These are phyloP conservation scores for Dendrocalamus latiflorus DNA, from an alignment of 202 grass and related monocot genomes.

Conservation along the genomic window DNA sequence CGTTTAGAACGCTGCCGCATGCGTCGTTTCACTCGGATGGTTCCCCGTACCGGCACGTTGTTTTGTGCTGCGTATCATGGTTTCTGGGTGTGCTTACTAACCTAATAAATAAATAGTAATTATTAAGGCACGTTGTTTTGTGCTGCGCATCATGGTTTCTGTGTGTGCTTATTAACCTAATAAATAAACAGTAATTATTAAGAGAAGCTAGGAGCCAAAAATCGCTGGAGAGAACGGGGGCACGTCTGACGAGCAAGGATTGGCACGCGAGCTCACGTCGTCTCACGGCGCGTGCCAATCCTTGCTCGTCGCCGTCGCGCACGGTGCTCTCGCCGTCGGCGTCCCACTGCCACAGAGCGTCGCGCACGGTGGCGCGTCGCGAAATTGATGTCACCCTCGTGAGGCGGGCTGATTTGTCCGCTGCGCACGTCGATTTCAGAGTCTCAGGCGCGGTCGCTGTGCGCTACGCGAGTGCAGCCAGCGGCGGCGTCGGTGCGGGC, in stretches of 20 bases:
- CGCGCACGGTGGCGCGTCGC: not conserved
- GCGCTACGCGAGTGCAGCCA: not conserved
- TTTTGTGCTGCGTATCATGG: too few species aligned
- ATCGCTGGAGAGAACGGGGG: too few species aligned
- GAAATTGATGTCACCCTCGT: not conserved
- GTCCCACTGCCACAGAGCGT: too few species aligned
- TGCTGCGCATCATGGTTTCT: too few species aligned
- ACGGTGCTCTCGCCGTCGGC: not conserved
- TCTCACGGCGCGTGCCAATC: not conserved
- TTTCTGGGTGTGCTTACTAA: too few species aligned
- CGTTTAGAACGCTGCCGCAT: not conserved
- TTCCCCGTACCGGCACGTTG: too few species aligned
- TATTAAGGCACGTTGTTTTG: too few species aligned
- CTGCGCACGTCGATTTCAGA: not conserved
- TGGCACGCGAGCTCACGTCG: not conserved
- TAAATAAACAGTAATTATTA: too few species aligned
- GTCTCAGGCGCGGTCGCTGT: not conserved
- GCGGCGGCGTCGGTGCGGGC: conserved; percentile 17
- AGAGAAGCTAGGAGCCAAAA: too few species aligned
- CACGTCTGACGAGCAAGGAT: not conserved
- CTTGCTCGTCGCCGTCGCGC: not conserved
- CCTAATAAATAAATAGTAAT: too few species aligned
- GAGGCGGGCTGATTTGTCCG: not conserved
- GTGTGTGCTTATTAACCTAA: too few species aligned
- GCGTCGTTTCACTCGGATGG: not conserved